Conservation (phyloP, 2,329 filamentous ascomycete species). For the Nakataea oryzae region DNA sequence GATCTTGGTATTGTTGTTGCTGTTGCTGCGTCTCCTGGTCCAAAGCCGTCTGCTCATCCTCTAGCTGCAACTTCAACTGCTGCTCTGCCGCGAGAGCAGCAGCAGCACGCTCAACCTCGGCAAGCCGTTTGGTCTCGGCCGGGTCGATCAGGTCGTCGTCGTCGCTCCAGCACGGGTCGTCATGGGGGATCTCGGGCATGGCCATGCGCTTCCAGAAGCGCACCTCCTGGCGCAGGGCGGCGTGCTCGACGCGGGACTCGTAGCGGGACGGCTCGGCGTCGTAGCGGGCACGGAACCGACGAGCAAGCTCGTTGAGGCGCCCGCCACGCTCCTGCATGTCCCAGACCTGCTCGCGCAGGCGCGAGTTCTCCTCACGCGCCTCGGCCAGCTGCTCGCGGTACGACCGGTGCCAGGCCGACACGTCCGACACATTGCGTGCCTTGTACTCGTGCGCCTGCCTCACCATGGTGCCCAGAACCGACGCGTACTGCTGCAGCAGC, state of each 20-base stretch:
- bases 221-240: slow-evolving; percentile 44
- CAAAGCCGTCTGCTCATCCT: background rate
- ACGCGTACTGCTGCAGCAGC: slow-evolving; percentile 47
- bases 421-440: slow-evolving; percentile 49
- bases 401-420: slow-evolving; percentile 53
- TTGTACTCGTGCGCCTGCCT: slow-evolving; percentile 59
- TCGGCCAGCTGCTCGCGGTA: slow-evolving; percentile 56
- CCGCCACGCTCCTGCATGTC: slow-evolving; percentile 53
- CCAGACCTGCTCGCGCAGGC: slow-evolving; percentile 55
- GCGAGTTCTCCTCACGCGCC: slow-evolving; percentile 52
- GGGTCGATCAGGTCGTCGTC: slow-evolving; percentile 55
- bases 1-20: slow-evolving; percentile 4
- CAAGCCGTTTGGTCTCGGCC: slow-evolving; percentile 46
- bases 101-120: slow-evolving; percentile 32
- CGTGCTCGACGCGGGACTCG: slow-evolving; percentile 41
- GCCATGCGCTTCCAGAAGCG: slow-evolving; percentile 59
- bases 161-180: slow-evolving; percentile 51
- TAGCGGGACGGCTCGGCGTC: slow-evolving; percentile 45
- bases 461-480: slow-evolving; percentile 45
- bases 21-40: slow-evolving; percentile 20
- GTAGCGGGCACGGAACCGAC: slow-evolving; percentile 43
- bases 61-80: slow-evolving; percentile 6
- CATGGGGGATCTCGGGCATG: slow-evolving; percentile 48
- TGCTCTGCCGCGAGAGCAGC: slow-evolving; percentile 13
- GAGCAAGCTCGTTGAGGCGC: slow-evolving; percentile 45